Evolutionary conservation across 2,329 filamentous ascomycete species (phyloP).

Genomic region (Neopestalotiopsis clavispora): DNA sequence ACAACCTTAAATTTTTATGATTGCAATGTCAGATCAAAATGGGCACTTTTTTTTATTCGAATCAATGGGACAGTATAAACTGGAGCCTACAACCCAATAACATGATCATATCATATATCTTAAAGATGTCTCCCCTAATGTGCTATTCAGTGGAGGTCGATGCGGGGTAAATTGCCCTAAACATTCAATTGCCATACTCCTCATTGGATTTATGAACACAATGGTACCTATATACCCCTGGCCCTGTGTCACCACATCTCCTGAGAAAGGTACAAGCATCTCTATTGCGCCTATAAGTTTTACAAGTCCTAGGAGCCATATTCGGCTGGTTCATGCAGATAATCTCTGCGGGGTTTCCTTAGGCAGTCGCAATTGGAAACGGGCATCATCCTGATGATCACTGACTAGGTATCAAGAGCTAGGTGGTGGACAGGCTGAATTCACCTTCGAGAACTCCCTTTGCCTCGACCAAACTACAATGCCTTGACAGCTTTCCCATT

Average conservation of each 20-base stretch:
- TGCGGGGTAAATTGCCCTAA: conserved; percentile 11
- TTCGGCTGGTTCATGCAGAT: too few species aligned
- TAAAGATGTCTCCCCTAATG: background rate
- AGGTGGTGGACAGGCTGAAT: too few species aligned
- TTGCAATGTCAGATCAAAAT: background rate
- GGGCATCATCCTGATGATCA: too few species aligned
- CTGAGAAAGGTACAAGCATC: background rate
- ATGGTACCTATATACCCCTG: background rate
- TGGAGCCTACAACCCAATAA: background rate
- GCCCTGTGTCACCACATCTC: background rate
- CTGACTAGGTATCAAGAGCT: too few species aligned
- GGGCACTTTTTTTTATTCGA: background rate
- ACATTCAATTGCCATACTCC: background rate
- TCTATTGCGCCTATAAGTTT: background rate
- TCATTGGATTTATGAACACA: background rate
- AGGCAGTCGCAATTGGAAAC: too few species aligned
- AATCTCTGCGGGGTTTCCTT: too few species aligned
- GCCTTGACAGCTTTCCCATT: background rate
- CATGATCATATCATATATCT: background rate
- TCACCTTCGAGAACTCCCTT: too few species aligned
- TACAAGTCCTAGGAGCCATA: too few species aligned
- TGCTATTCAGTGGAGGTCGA: background rate
- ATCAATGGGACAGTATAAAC: background rate
- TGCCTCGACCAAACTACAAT: background rate
- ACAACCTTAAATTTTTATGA: background rate